Base-by-base conservation (phyloP, 1,284 basidiomycete genomes). In the Athelia psychrophila region DNA sequence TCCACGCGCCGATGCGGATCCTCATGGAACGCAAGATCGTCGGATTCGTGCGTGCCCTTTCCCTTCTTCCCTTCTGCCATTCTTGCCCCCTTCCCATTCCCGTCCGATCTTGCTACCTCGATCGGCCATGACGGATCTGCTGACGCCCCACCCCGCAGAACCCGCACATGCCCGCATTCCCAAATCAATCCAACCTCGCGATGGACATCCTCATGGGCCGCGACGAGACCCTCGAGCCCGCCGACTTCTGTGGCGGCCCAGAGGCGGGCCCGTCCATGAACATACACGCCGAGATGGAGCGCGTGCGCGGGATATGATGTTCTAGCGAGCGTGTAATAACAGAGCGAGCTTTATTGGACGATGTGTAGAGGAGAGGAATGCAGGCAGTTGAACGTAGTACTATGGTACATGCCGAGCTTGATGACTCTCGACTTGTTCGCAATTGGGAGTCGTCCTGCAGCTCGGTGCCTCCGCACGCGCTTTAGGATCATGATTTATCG, bases 11-110 rank as follows among this genome's bases (percentile, higher is more conserved):
- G 4, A 81, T 97, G 67, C 81, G 95, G 44, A 76, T 86, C 53
- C 76, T 96, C 61, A 98, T 99, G 96, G 96, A 99, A 70, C 81
- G 95, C 62, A 91, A 90, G 76, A 81, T 95, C 46, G 92, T 93
- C 15, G 71, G 81, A 48, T 70, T 83, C 55, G 95, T 95, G 62
- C 55, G 95, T 95, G 62, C 63, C 86, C 73, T 18, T n/a, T 40
- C 25, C 48, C 51, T 30, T 27, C 47, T 20, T 15, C 30, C 20
- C 44, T 38, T n/a, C n/a, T 18, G 38, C 38, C n/a, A 8, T 16
- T 42, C 38, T 9, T 22, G 8, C 38, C 38, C n/a, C 9, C 9
- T n/a, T 42, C 38, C 20, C 27, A 30, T 30, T 13, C 27, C 27
- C 6, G 27, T 6, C 27, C 27, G 27, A 13, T 13, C 27, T 30